These are phyloP conservation scores for Teunomyces stri DNA, from an alignment of 805 yeast genomes.

Conservation along the genomic window DNA sequence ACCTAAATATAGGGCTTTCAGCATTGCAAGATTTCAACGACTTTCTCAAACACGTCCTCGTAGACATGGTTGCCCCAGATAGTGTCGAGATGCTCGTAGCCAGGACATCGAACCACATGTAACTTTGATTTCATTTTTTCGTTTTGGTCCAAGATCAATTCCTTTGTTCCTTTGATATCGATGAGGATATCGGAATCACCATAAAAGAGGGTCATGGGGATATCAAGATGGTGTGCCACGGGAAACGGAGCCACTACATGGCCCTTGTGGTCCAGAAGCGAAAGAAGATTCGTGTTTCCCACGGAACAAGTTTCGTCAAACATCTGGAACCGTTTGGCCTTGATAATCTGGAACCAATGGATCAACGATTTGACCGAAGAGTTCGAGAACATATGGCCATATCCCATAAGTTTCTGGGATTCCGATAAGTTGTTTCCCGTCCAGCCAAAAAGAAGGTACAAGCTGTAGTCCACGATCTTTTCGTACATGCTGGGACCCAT, in stretches of 20 bases:
- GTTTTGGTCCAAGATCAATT: constrained; percentile 23
- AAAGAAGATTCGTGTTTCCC: constrained; percentile 21
- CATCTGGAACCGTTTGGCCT: constrained; percentile 30
- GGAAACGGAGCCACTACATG: constrained; percentile 28
- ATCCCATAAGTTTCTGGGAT: constrained; percentile 25
- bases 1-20: constrained; percentile 8
- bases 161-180: constrained; percentile 23
- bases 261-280: constrained; percentile 7
- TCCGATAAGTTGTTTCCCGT: constrained; percentile 19
- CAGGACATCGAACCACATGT: constrained; percentile 18
- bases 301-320: constrained; percentile 26
- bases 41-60: constrained; percentile 22
- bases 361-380: constrained; percentile 26
- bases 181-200: constrained; percentile 30
- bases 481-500: constrained; percentile 22
- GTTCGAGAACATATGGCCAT: constrained; percentile 30
- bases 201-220: constrained; percentile 27
- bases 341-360: constrained; percentile 34
- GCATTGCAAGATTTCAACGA: constrained; percentile 8
- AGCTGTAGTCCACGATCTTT: constrained; percentile 22
- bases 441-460: constrained; percentile 28
- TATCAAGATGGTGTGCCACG: constrained; percentile 25
- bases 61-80: constrained; percentile 28
- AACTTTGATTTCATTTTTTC: constrained; percentile 20
- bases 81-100: constrained; percentile 34